phyloP scores from a whole-genome alignment of 1,284 basidiomycete genomes.

The Apiotrichum laibachii region DNA sequence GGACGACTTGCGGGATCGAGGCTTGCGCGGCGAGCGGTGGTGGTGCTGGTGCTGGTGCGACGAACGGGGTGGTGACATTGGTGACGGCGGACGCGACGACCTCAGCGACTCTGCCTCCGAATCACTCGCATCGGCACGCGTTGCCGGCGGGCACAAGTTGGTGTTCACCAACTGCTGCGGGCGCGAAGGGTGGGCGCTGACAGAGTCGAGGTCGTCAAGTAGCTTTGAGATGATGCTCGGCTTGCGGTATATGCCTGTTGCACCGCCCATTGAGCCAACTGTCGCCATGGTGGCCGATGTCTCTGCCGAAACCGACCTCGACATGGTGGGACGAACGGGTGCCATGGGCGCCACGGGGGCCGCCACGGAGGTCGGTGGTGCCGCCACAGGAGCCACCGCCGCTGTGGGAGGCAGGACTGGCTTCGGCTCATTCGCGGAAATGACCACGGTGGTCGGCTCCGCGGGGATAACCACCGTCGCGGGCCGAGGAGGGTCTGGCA shows the following conservation, averaged over 20 bases:
- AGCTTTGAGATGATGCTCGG: slow-evolving; percentile 18
- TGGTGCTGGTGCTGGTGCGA: background rate
- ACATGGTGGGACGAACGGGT: background rate
- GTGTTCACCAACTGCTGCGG: background rate
- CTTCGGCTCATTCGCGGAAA: background rate
- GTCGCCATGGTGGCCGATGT: background rate
- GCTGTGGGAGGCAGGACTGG: background rate
- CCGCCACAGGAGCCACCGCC: no score
- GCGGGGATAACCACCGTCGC: background rate
- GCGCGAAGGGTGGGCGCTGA: slow-evolving; percentile 10
- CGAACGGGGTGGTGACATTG: no score
- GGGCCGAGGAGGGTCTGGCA: background rate
- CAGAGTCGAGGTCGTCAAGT: slow-evolving; percentile 16
- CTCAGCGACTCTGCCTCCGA: background rate
- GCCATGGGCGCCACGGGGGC: background rate
- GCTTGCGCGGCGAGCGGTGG: background rate
- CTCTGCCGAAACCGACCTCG: background rate
- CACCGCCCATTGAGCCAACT: background rate
- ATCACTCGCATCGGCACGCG: background rate
- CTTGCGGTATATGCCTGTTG: slow-evolving; percentile 7
- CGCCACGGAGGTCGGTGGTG: background rate
- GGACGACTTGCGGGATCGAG: background rate
- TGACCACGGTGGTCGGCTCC: background rate
- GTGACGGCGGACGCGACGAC: background rate
- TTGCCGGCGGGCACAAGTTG: background rate